These are phyloP conservation scores for Taiozyma sp. DNA, from an alignment of 1,139 yeast genomes.

Conservation along the genomic window DNA sequence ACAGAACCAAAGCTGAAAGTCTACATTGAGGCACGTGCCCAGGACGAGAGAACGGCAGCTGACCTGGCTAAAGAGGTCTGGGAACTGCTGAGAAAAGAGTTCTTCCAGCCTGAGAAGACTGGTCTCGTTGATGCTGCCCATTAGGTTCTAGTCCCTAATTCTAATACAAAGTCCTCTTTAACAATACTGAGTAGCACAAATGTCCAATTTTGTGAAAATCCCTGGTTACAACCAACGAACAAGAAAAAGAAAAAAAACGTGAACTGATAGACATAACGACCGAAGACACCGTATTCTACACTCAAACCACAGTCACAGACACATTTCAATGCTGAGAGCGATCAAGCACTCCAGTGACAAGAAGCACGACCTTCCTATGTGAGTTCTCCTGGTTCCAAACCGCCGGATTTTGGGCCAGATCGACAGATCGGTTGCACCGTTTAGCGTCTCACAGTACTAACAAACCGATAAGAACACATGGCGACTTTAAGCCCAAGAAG, in stretches of 20 bases:
- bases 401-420: slow-evolving; percentile 6
- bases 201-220: background rate
- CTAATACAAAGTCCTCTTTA: too few species aligned
- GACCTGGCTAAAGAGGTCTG: slow-evolving; percentile 61
- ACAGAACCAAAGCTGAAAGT: slow-evolving; percentile 94
- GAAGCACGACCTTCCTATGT: slow-evolving; percentile 42
- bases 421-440: background rate
- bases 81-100: slow-evolving; percentile 46
- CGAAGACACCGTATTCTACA: background rate
- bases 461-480: background rate
- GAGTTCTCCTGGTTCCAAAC: slow-evolving; percentile 11
- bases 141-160: background rate
- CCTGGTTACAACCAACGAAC: background rate
- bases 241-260: background rate
- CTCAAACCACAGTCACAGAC: background rate
- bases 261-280: background rate
- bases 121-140: slow-evolving; percentile 21
- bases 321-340: slow-evolving; percentile 12
- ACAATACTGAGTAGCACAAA: too few species aligned
- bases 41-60: slow-evolving; percentile 39
- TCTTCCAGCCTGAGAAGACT: slow-evolving; percentile 53
- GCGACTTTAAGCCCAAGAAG: background rate
- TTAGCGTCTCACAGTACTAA: background rate
- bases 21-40: slow-evolving; percentile 73
- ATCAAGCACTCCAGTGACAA: slow-evolving; percentile 31